Percentiles rank a stretch among this genome's conserved stretches.
Evolutionary conservation across 75 land plant species (phyloP).

Genomic region (Pseudotsuga menziesii): DNA sequence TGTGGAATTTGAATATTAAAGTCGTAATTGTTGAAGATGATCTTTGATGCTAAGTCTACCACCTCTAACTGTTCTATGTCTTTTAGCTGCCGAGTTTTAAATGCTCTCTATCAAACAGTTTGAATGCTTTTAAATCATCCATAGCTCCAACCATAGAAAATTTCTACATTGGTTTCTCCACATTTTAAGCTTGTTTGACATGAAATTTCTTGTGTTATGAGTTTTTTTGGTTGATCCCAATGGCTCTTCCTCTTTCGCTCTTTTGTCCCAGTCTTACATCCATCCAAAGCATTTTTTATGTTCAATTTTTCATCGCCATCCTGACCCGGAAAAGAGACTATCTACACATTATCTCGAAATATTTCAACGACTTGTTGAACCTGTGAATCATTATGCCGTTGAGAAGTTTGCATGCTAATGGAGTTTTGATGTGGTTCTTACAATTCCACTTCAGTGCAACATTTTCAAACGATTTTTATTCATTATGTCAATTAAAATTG

Average conservation of each 20-base stretch:
- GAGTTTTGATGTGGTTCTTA: constrained; percentile 52
- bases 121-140: no score
- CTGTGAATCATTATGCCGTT: no score
- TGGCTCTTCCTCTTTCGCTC: constrained; percentile 53
- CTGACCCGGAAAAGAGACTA: no score
- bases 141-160: no score
- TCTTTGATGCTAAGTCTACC: no score
- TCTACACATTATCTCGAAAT: no score
- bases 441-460: constrained; percentile 75
- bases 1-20: no score
- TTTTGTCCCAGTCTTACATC: constrained; percentile 7
- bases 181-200: not conserved
- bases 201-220: not conserved
- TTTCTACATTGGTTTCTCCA: not conserved
- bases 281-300: not conserved
- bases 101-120: no score
- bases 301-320: no score
- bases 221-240: constrained; percentile 48
- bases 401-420: constrained; percentile 65
- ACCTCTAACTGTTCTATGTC: no score
- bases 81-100: no score
- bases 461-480: constrained; percentile 80
- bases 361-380: not conserved
- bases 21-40: no score
- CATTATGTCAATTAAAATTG: constrained; percentile 69